These are phyloP conservation scores for Schwanniomyces vanrijiae DNA, from an alignment of 805 yeast genomes.

Conservation along the genomic window DNA sequence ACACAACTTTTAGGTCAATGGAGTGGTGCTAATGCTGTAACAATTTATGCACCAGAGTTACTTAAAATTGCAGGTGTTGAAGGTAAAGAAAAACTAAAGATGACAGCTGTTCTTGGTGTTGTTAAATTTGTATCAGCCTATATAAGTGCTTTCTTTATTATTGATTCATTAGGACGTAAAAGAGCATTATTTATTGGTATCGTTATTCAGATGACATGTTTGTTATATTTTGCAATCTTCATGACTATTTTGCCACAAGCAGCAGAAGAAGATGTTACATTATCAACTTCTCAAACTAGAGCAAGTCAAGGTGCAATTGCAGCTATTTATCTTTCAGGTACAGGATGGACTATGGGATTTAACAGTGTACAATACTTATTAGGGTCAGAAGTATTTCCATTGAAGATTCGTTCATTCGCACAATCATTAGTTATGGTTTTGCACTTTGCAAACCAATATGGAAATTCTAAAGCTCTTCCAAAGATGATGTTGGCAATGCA, in stretches of 20 bases:
- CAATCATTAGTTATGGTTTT: conserved; percentile 53
- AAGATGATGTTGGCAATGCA: conserved; percentile 47
- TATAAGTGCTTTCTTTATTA: conserved; percentile 50
- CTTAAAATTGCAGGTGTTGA: conserved; percentile 47
- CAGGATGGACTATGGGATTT: conserved; percentile 62
- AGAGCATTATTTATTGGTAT: conserved; percentile 51
- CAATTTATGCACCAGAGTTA: conserved; percentile 57
- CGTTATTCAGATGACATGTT: conserved; percentile 30
- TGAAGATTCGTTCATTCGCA: conserved; percentile 49
- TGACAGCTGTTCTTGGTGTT: conserved; percentile 54
- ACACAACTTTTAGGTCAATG: conserved; percentile 55
- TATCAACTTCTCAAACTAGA: conserved; percentile 34
- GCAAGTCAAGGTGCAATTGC: conserved; percentile 53
- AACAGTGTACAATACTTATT: conserved; percentile 55
- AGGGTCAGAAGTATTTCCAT: conserved; percentile 56
- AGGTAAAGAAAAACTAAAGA: conserved; percentile 41
- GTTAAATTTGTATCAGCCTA: conserved; percentile 53
- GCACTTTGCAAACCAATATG: conserved; percentile 58
- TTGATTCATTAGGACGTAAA: conserved; percentile 55
- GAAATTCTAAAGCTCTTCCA: conserved; percentile 57
- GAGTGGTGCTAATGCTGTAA: conserved; percentile 59
- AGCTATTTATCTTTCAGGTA: conserved; percentile 48
- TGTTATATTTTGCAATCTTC: conserved; percentile 49
- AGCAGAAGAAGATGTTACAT: conserved; percentile 34
- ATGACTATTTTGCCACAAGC: conserved; percentile 49